phyloP scores from a whole-genome alignment of 768 basidiomycete species.

The Clathrus columnatus region DNA sequence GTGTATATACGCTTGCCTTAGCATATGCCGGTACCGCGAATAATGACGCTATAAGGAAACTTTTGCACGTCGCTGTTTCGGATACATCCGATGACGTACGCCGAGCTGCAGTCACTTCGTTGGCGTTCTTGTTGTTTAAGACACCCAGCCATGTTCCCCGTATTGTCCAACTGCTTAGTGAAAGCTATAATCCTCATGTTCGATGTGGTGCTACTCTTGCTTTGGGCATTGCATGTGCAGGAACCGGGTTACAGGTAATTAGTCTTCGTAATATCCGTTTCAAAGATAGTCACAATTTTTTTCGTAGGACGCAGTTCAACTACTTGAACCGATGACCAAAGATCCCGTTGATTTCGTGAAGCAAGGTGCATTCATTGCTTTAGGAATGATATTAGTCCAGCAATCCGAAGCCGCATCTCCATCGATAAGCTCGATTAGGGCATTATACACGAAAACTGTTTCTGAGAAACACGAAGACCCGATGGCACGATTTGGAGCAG shows the following conservation, averaged over 20 bases:
- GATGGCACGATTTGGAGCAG: slow-evolving; percentile 96
- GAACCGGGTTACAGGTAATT: slow-evolving; percentile 84
- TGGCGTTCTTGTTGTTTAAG: slow-evolving; percentile 96
- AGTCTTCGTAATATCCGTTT: neutral
- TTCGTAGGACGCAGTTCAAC: slow-evolving; percentile 83
- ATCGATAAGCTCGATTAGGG: slow-evolving; percentile 68
- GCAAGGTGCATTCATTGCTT: slow-evolving; percentile 91
- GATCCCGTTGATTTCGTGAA: slow-evolving; percentile 98
- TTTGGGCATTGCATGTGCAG: slow-evolving; percentile 93
- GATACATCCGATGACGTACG: slow-evolving; percentile 98
- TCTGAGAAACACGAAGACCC: slow-evolving; percentile 98
- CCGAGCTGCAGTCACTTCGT: slow-evolving; percentile 88
- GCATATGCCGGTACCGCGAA: slow-evolving; percentile 96
- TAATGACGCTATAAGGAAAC: slow-evolving; percentile 84
- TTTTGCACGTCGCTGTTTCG: slow-evolving; percentile 94
- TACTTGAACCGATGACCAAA: slow-evolving; percentile 96
- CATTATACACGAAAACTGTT: slow-evolving; percentile 84
- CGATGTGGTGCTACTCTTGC: slow-evolving; percentile 48
- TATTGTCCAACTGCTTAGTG: slow-evolving; percentile 91
- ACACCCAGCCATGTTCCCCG: slow-evolving; percentile 93
- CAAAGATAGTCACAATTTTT: slow-evolving; percentile 3
- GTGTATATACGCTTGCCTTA: slow-evolving; percentile 91
- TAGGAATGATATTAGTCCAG: slow-evolving; percentile 95
- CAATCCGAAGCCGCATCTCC: slow-evolving; percentile 88
- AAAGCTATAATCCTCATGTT: slow-evolving; percentile 98